Evolutionary conservation across 257 asterid species (phyloP), one percentile per base, ranked within the genome.

Genomic region (Phtheirospermum japonicum): DNA sequence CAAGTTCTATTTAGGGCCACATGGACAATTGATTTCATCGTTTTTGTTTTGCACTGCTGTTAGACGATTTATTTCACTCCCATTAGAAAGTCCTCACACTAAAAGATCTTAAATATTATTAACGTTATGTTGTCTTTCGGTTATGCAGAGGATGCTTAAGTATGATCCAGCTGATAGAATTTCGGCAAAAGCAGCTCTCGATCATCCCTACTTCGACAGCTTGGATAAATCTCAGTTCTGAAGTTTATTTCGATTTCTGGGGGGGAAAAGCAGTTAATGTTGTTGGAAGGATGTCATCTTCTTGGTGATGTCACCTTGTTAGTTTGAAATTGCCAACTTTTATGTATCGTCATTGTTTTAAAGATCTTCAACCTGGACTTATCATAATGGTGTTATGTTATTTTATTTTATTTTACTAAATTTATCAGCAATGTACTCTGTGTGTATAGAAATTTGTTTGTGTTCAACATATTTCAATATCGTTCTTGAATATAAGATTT

Each of bases 181-280:
- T 68, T 90, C 98, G 2, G 98, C 98, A 0, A 90, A 88, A 76
- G 89, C 85, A 68, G 96, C 98, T 37, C 67, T 90, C 42, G 98
- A 88, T 23, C 98, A 90, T 71, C 94, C 94, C n/a, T 90, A 80
- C 81, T 90, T 90, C n/a, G 89, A 90, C 68, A 75, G 82, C 79
- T 80, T 90, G 85, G 98, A 90, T 65, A 88, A 84, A 70, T 83
- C 93, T 39, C 97, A 90, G 72, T 90, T 78, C 76, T 87, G 85
- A 87, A 59, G 70, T 28, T 43, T 59, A 17, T 11, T 40, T 31
- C 17, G 39, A 51, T 59, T 53, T 55, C 57, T 26, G 33, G 23
- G 4, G 33, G 23, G 3, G 17, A 33, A 50, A 40, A n/a, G 36
- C 51, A 42, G 20, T 51, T 52, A 61, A 16, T 43, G 23, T 45